Percentiles rank a stretch among this genome's conserved stretches.
Evolutionary conservation across 768 basidiomycete species (phyloP).

Genomic region (Infundibulicybe gibba): DNA sequence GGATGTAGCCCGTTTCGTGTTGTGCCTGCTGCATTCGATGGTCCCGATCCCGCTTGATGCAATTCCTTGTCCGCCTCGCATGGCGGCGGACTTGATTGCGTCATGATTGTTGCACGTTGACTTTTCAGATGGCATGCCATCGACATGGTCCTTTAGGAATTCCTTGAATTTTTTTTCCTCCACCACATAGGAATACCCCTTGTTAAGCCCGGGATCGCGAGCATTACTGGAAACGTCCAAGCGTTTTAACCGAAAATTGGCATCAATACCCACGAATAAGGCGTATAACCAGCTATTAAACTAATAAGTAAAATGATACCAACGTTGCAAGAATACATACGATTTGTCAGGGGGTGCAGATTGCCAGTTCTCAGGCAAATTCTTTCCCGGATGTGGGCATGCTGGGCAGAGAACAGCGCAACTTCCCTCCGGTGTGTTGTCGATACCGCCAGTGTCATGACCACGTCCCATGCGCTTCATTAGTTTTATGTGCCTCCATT

Average conservation of each 20-base stretch:
- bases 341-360: neutral
- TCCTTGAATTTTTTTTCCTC: constrained; percentile 6
- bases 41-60: constrained; percentile 16
- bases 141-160: neutral
- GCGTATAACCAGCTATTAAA: constrained; percentile 15
- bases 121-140: neutral
- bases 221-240: constrained; percentile 3
- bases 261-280: too few relatives aligned
- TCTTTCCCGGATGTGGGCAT: neutral
- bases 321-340: neutral
- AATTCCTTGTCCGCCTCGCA: neutral
- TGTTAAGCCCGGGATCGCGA: constrained; percentile 8
- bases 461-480: too few relatives aligned
- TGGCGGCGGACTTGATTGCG: too few relatives aligned
- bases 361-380: neutral
- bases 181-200: constrained; percentile 11
- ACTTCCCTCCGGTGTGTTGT: neutral
- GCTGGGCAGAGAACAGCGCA: neutral
- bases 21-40: constrained; percentile 16
- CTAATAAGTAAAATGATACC: neutral
- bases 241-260: constrained; percentile 16
- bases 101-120: too few relatives aligned
- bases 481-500: constrained; percentile 12
- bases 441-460: neutral
- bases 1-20: constrained; percentile 11